Evolutionary conservation across 129 eudicot genomes (phyloP), one percentile per base, ranked within the genome.

Genomic region (Pulicaria dysenterica): DNA sequence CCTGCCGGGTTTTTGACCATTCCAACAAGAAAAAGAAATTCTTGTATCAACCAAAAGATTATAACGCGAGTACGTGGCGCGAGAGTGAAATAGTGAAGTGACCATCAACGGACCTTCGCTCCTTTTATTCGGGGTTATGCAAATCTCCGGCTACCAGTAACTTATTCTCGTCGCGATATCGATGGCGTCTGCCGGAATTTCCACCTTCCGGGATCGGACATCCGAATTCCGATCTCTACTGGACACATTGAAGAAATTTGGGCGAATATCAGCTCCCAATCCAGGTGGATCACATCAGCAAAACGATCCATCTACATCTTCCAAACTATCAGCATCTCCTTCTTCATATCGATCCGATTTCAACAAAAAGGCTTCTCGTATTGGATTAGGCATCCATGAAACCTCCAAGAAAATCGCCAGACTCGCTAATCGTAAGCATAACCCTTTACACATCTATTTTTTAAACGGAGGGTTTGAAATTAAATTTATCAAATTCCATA

Each of bases 161-260:
- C n/a, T 56, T 24, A 56, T 8, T 24, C 7, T 24, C 2, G 31
- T 24, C 31, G 31, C 31, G 31, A 24, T 17, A 68, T 38, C 84
- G 37, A 89, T 89, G 96, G 86, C 85, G 74, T 64, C 90, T 31
- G 67, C 85, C 88, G 86, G 76, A 37, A 61, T 67, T n/a, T 64
- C 72, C 67, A 67, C 82, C 70, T 87, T 73, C 79, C 91, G 93
- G 16, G 96, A 90, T 67, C 93, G 96, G 77, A 87, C 96, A 36
- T 79, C 90, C 16, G 96, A 90, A 47, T 90, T 87, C 79, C 80
- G 83, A 76, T 87, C 96, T 49, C 56, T 90, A 3, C 61, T 84
- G 0, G 73, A 82, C 37, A 90, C 93, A 19, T 61, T 90, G 62
- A 90, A 81, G 67, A 90, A 78, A 71, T 79, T 72, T 74, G 82